Base-by-base conservation (phyloP, 495 filamentous ascomycete species). In the Hypomontagnella submonticulosa region DNA sequence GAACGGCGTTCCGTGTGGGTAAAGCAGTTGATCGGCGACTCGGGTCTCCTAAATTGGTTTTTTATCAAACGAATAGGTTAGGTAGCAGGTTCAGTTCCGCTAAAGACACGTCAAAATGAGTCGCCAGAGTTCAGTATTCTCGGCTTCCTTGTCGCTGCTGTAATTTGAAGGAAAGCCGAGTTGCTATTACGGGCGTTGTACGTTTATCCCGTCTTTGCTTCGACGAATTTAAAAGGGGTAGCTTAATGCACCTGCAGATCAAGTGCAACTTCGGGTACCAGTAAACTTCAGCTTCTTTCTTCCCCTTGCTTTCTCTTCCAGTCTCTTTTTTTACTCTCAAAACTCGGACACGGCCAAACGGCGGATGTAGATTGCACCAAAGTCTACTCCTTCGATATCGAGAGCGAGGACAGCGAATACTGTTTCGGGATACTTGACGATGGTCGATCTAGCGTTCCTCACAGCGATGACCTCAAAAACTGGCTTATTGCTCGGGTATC, bases 11-110 rank as follows among this genome's bases (percentile, higher is more conserved):
- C 49, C 66, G 55, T 54, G 66, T 69, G 59, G 60, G 60, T 63
- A 69, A 69, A 63, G 43, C 65, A 63, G 59, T 49, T 69, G 66
- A 69, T 69, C 60, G 55, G 66, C 66, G 66, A 69, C 60, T 60
- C 43, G 43, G 47, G 33, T 59, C 40, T 57, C 37, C 37, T 63
- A 38, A 44, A 48, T 43, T 63, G 49, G 34, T 57, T 57, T 49
- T n/a, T 63, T 63, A 69, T 60, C 60, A 55, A 58, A 60, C 54
- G 50, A 54, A 37, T 36, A 47, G 20, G 38, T 63, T 36, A 54
- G 59, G 34, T 67, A 48, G 48, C 41, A 36, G 53, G 41, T 42
- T 15, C n/a, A 43, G 51, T 13, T 10, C n/a, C 18, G 34, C 33
- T 42, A 18, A 40, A 30, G 15, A 11, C 3, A 18, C 4, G 50